A percentile compares a stretch with the other conserved stretches of the same genome.
Conservation (phyloP, 2,329 filamentous ascomycete species). For the Grosmannia huntii region DNA sequence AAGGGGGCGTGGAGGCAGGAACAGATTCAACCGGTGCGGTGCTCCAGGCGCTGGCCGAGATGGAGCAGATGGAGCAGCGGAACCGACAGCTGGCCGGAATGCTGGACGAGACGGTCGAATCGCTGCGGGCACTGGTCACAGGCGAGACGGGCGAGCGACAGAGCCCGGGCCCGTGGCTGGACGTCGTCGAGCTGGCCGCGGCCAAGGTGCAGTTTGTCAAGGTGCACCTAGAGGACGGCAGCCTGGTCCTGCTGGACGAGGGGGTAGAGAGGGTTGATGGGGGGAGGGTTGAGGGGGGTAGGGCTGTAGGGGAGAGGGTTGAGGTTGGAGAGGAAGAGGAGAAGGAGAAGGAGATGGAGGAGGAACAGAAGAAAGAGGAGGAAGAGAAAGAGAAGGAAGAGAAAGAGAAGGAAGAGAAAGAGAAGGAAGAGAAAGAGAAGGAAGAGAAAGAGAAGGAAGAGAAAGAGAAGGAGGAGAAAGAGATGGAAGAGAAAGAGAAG, state of each 20-base stretch:
- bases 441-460: not conserved
- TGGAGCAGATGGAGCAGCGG: conserved; percentile 38
- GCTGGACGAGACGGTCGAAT: conserved; percentile 52
- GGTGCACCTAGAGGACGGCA: conserved; percentile 44
- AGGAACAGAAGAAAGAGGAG: not conserved
- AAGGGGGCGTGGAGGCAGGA: not conserved
- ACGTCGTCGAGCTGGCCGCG: conserved; percentile 44
- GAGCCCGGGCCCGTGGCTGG: conserved; percentile 28
- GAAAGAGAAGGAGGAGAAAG: not conserved
- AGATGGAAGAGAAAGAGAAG: not conserved
- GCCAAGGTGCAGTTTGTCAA: conserved; percentile 55
- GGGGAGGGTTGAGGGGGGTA: too few species aligned
- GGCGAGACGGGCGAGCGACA: conserved; percentile 13
- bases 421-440: not conserved
- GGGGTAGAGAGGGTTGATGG: not conserved
- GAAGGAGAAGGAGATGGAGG: not conserved
- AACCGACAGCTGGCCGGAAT: conserved; percentile 56
- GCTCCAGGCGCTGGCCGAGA: conserved; percentile 13
- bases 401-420: too few species aligned
- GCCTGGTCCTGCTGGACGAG: conserved; percentile 13
- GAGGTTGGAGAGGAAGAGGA: not conserved
- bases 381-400: not conserved
- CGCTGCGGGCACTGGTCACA: conserved; percentile 47
- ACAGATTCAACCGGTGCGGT: not conserved
- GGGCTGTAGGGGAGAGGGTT: not conserved